Evolutionary conservation across 768 basidiomycete species (phyloP).

Genomic region (Hypsizygus marmoreus): DNA sequence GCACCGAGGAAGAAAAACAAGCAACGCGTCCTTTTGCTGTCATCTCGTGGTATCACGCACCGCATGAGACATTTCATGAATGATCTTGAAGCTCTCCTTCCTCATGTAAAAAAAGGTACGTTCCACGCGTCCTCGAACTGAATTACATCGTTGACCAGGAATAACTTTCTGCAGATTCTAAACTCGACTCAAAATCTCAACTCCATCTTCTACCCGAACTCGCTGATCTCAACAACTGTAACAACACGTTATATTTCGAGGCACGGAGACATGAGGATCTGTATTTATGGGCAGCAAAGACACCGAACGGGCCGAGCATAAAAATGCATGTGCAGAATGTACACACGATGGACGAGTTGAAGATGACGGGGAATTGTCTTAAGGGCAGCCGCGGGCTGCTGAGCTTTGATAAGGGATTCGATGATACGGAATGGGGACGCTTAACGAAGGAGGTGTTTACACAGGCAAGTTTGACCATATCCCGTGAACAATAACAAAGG

Average conservation of each 20-base stretch:
- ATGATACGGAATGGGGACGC: slow-evolving; percentile 83
- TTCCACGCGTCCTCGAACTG: slow-evolving; percentile 6
- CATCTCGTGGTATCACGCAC: slow-evolving; percentile 92
- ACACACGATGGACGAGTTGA: slow-evolving; percentile 99
- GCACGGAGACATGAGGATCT: slow-evolving; percentile 94
- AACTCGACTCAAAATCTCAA: slow-evolving; percentile 96
- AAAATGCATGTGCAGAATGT: slow-evolving; percentile 98
- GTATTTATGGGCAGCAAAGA: slow-evolving; percentile 95
- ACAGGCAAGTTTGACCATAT: slow-evolving; percentile 58
- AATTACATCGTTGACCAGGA: neutral
- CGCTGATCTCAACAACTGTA: slow-evolving; percentile 96
- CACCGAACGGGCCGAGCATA: slow-evolving; percentile 96
- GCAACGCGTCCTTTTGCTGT: slow-evolving; percentile 91
- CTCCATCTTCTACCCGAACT: slow-evolving; percentile 92
- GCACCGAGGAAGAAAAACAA: slow-evolving; percentile 74
- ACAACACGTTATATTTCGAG: slow-evolving; percentile 97
- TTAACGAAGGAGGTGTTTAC: slow-evolving; percentile 93
- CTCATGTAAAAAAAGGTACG: slow-evolving; percentile 95
- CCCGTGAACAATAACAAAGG: slow-evolving; percentile 1
- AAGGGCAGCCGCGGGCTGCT: slow-evolving; percentile 92
- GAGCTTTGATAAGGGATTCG: slow-evolving; percentile 90
- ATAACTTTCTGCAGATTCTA: slow-evolving; percentile 81
- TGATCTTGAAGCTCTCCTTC: slow-evolving; percentile 85
- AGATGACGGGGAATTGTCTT: slow-evolving; percentile 98
- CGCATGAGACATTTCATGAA: slow-evolving; percentile 98